Conservation (phyloP, 2,329 filamentous ascomycete species). For the Paecilomyces dactylethromorphus region DNA sequence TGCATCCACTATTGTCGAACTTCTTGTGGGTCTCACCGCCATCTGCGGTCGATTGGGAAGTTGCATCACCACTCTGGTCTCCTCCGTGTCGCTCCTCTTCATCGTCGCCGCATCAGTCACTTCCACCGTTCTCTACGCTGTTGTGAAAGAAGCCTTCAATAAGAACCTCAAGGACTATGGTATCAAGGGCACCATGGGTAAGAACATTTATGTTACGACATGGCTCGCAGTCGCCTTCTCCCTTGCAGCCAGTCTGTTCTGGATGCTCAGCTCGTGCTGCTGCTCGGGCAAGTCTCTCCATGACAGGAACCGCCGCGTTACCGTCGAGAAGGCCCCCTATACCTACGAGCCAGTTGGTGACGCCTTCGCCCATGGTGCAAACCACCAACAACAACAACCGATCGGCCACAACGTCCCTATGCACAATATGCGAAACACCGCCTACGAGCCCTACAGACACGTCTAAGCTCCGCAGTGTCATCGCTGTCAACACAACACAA, state of each 20-base stretch:
- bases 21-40: conserved; percentile 73
- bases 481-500: background rate
- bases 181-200: conserved; percentile 61
- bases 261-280: conserved; percentile 88
- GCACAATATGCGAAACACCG: background rate
- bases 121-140: conserved; percentile 65
- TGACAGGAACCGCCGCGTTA: conserved; percentile 33
- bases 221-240: conserved; percentile 79
- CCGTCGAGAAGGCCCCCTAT: conserved; percentile 55
- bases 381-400: background rate
- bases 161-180: conserved; percentile 63
- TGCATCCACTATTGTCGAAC: conserved; percentile 60
- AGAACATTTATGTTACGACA: conserved; percentile 60
- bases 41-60: conserved; percentile 77
- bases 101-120: conserved; percentile 62
- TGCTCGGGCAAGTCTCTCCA: conserved; percentile 61
- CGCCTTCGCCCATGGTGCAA: conserved; percentile 12
- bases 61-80: conserved; percentile 73
- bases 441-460: background rate
- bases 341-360: conserved; percentile 51
- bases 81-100: conserved; percentile 55
- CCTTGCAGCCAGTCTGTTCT: conserved; percentile 73
- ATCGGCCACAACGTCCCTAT: background rate
- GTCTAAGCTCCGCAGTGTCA: background rate
- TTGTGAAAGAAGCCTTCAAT: conserved; percentile 64